phyloP scores from a whole-genome alignment of 768 basidiomycete genomes.

The Krasilnikovozyma curviuscula region DNA sequence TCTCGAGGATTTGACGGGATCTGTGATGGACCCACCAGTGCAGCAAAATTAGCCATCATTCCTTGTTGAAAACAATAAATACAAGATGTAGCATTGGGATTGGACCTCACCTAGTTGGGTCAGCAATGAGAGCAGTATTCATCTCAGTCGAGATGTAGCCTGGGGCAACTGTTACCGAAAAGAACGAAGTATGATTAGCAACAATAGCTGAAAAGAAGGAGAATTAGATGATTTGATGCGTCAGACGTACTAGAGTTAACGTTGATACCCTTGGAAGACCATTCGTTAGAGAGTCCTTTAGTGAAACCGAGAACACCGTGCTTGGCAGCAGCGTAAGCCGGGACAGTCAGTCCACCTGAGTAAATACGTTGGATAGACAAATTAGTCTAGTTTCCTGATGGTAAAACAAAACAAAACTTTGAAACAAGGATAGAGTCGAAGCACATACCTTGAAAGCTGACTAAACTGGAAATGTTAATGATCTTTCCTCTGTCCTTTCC shows the following conservation, averaged over 20 bases:
- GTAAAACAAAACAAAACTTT: neutral
- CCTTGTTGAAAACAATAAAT: too few relatives aligned
- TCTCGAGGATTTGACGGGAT: slow-evolving; percentile 49
- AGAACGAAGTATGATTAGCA: neutral
- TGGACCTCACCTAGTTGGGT: too few relatives aligned
- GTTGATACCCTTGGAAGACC: slow-evolving; percentile 70
- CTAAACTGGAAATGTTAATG: slow-evolving; percentile 43
- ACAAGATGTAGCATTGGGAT: too few relatives aligned
- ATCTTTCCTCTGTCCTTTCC: slow-evolving; percentile 41
- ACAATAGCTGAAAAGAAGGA: neutral
- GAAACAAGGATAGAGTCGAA: neutral
- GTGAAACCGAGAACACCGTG: slow-evolving; percentile 47
- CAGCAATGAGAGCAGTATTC: slow-evolving; percentile 45
- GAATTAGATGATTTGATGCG: neutral
- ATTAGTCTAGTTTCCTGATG: neutral
- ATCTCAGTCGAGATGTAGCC: slow-evolving; percentile 53
- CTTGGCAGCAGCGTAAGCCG: slow-evolving; percentile 82
- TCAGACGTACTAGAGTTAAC: slow-evolving; percentile 36
- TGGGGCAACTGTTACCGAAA: neutral
- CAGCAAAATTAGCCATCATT: too few relatives aligned
- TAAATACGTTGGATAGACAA: too few relatives aligned
- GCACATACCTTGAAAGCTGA: slow-evolving; percentile 24
- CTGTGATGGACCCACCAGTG: too few relatives aligned
- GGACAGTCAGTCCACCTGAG: slow-evolving; percentile 42
- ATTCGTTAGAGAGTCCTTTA: slow-evolving; percentile 82